Evolutionary conservation across 805 yeast species (phyloP), one percentile per base, ranked within the genome.

Genomic region (Sugiyamaella floridensis): DNA sequence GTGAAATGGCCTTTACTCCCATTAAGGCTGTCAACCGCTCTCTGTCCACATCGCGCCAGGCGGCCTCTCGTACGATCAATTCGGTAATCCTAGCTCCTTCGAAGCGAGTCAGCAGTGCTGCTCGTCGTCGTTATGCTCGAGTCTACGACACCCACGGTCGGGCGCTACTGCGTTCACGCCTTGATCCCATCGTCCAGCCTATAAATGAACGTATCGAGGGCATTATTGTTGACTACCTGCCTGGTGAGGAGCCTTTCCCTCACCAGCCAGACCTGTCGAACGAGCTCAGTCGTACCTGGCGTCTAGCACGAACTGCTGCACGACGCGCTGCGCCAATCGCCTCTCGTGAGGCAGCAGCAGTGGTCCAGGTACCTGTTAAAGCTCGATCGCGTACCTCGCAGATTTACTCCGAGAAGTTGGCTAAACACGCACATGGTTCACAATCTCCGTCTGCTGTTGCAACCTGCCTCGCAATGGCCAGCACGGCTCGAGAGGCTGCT

Each of bases 171-270:
- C 74, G 88, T 58, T 73, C 83, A n/a, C 75, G 78, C 20, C 61
- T 83, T 19, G 89, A 84, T 65, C 83, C 86, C 3, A 37, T 83
- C 11, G 70, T 85, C 46, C 73, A 71, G 40, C 90, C 93, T 28
- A 45, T 83, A 45, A 88, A 85, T 68, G 68, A 74, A 37, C 69
- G 73, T 34, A 65, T 85, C 49, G 82, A 76, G 55, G 64, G 71
- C 1, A 59, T 72, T 20, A 73, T 80, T 28, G 65, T 70, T 41
- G 67, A 66, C 37, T 71, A 74, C 57, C 71, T 79, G 40, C 85
- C 86, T 16, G 69, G 68, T n/a, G 57, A 58, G 10, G 59, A 51
- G 12, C 56, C 69, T 69, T 18, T 68, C 69, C 53, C 78, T 4
- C 60, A 75, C 11, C 65, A 71, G 11, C 76, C 76, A 14, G 72